phyloP scores from a whole-genome alignment of 495 filamentous ascomycete species.

The Astrothelium macrocarpum region DNA sequence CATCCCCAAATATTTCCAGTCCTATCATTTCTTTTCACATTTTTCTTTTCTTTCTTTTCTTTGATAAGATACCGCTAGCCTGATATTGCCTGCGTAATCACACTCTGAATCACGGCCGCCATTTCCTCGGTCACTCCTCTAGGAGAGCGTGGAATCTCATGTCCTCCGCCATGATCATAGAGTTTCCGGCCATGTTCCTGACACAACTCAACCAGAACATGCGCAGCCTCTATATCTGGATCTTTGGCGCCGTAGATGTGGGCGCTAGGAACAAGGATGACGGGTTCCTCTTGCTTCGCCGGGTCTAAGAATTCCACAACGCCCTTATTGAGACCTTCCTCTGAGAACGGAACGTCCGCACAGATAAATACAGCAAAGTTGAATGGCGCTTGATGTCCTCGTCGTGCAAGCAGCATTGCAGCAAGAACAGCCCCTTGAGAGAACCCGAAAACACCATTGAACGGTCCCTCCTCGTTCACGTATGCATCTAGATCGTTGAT shows the following conservation, averaged over 20 bases:
- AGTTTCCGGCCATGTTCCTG: not conserved
- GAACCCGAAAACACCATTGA: not conserved
- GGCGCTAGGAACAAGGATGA: not conserved
- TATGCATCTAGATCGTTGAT: not conserved
- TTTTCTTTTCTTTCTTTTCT: not conserved
- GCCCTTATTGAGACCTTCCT: not conserved
- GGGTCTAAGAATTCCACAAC: not conserved
- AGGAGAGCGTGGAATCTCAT: not conserved
- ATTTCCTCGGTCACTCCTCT: not conserved
- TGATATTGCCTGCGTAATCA: not conserved
- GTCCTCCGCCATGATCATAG: not conserved
- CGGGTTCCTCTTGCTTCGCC: not conserved
- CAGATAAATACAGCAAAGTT: not conserved
- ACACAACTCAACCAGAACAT: not conserved
- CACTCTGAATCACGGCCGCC: not conserved
- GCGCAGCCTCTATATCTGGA: not conserved
- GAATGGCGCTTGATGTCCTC: not conserved
- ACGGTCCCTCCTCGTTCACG: not conserved
- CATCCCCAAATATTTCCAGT: not conserved
- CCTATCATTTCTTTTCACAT: not conserved
- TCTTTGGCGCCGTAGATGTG: not conserved
- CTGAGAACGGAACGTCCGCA: not conserved
- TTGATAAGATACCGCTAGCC: not conserved
- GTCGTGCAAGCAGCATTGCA: not conserved
- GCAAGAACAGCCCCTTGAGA: not conserved